Conservation (phyloP, 805 yeast genomes). For the Citeromyces nyonsensis region DNA sequence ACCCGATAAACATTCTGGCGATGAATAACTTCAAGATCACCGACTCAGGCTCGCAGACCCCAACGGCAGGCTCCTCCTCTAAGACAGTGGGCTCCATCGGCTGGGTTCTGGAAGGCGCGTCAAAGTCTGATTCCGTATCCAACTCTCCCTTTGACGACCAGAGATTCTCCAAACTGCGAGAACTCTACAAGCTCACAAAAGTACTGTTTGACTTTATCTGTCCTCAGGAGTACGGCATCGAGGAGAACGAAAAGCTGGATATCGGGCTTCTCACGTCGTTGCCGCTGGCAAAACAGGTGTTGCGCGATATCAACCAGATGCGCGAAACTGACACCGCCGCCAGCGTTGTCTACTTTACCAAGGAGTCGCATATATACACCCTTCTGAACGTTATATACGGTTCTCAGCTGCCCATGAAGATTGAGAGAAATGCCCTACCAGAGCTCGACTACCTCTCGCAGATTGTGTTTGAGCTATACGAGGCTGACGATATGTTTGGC, state of each 20-base stretch:
- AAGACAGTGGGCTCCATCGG: constrained; percentile 53
- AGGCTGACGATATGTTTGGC: constrained; percentile 51
- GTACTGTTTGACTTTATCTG: constrained; percentile 93
- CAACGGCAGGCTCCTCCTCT: constrained; percentile 3
- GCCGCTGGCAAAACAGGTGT: constrained; percentile 81
- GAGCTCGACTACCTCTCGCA: constrained; percentile 93
- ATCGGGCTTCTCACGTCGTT: constrained; percentile 89
- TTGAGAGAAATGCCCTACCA: constrained; percentile 89
- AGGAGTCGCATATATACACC: constrained; percentile 94
- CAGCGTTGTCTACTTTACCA: constrained; percentile 82
- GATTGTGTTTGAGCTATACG: constrained; percentile 86
- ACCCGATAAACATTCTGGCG: constrained; percentile 61
- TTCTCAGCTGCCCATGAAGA: constrained; percentile 86
- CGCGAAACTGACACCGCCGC: constrained; percentile 70
- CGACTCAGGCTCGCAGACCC: constrained; percentile 12
- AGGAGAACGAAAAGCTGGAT: constrained; percentile 87
- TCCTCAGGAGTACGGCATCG: constrained; percentile 97
- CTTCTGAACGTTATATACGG: constrained; percentile 81
- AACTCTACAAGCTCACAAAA: constrained; percentile 78
- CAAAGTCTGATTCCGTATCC: constrained; percentile 10
- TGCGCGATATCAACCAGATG: constrained; percentile 69
- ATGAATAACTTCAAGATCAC: constrained; percentile 63
- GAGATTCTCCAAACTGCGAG: constrained; percentile 68
- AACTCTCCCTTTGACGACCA: constrained; percentile 59
- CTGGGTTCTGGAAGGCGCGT: constrained; percentile 34